A percentile compares a stretch with the other conserved stretches of the same genome.
Evolutionary conservation across 2,329 filamentous ascomycete genomes (phyloP).

Genomic region (Penicillium vulpinum): DNA sequence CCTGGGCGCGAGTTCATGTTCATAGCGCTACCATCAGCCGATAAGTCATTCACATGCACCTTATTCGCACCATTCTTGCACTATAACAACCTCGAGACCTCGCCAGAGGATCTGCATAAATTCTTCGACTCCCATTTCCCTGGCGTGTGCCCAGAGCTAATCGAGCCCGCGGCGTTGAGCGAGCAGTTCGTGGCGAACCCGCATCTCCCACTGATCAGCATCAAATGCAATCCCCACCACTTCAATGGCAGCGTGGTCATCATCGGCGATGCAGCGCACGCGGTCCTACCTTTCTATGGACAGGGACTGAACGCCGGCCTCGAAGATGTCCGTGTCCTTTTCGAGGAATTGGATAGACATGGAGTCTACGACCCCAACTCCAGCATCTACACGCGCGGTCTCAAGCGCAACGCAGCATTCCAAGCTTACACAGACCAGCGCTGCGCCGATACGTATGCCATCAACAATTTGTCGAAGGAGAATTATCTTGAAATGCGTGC

Average conservation of each 20-base stretch:
- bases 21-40: constrained; percentile 86
- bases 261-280: constrained; percentile 90
- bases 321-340: constrained; percentile 88
- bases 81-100: constrained; percentile 66
- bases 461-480: constrained; percentile 85
- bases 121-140: constrained; percentile 88
- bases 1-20: constrained; percentile 95
- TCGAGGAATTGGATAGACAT: constrained; percentile 74
- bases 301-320: constrained; percentile 97
- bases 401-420: constrained; percentile 54
- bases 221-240: constrained; percentile 91
- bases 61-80: constrained; percentile 77
- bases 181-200: constrained; percentile 78
- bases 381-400: constrained; percentile 47
- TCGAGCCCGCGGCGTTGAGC: constrained; percentile 63
- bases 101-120: constrained; percentile 68
- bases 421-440: constrained; percentile 73
- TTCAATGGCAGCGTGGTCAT: constrained; percentile 75
- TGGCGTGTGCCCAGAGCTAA: constrained; percentile 67
- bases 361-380: constrained; percentile 40
- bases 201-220: constrained; percentile 86
- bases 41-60: constrained; percentile 93
- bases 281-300: constrained; percentile 98
- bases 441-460: constrained; percentile 76
- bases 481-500: constrained; percentile 95